Base-by-base conservation (phyloP, 2,329 filamentous ascomycete genomes). In the Elsinoe perseae region DNA sequence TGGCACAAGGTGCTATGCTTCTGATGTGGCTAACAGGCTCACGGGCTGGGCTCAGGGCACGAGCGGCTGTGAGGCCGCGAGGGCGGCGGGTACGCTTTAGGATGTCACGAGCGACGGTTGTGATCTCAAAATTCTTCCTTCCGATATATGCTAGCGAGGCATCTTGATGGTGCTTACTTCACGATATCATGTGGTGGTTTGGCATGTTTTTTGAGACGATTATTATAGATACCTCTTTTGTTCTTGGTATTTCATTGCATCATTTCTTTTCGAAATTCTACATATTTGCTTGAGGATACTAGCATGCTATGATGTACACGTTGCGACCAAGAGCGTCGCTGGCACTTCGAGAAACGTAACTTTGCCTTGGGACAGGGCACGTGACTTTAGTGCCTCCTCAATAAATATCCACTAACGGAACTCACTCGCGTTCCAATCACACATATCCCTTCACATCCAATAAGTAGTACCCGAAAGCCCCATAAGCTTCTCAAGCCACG, bases 21-120 rank as follows among this genome's bases (percentile, higher is more conserved):
- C 68, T 16, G 78, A 80, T 59, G 68, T 80, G 60, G 77, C 78
- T 48, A 78, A 78, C 62, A 68, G 75, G 43, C 65, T 78, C 40
- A 65, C 66, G 14, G 72, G 74, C 10, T 76, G 73, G 73, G 28
- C 25, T 2, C 25, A 50, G 14, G 44, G 44, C 25, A 27, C 25
- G 44, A 44, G 40, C 25, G 40, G 40, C 5, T 44, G 40, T 18
- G 40, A 44, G 40, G 40, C 9, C n/a, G 40, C 40, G 20, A 21
- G 14, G 2, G n/a, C 7, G 23, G 44, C 25, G 25, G 44, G 44
- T 5, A 50, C 25, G 3, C 32, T 50, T n/a, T 50, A 30, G 27
- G 9, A 32, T 7, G 9, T 52, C 48, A 52, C 30, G 48, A 52
- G 48, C 10, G 48, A 52, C 48, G 48, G 48, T 30, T 20, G 48